phyloP scores from a whole-genome alignment of 352 stramenopile genomes.

The Bremia lactucae region DNA sequence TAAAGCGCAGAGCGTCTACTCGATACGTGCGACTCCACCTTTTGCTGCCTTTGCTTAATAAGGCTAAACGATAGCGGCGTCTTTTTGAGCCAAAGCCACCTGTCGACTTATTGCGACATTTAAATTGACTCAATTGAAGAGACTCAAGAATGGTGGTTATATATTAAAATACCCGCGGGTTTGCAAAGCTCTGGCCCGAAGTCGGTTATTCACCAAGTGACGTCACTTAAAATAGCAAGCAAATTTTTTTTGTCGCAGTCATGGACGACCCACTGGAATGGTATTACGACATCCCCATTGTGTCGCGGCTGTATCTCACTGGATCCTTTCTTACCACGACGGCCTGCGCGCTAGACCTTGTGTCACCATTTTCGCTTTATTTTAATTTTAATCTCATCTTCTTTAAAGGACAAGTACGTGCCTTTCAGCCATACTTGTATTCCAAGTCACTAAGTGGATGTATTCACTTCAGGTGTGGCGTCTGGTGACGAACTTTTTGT shows the following conservation, averaged over 20 bases:
- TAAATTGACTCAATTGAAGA: constrained; percentile 5
- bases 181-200: constrained; percentile 1
- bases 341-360: constrained; percentile 92
- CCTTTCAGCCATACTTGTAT: background rate
- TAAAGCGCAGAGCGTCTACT: constrained; percentile 47
- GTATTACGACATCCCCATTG: constrained; percentile 98
- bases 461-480: constrained; percentile 87
- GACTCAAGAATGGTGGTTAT: constrained; percentile 16
- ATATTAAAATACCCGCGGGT: constrained; percentile 9
- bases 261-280: constrained; percentile 88
- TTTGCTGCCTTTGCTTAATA: constrained; percentile 49
- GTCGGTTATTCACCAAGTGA: constrained; percentile 19
- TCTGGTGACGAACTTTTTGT: constrained; percentile 97
- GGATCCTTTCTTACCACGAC: constrained; percentile 95
- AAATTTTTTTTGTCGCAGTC: no score
- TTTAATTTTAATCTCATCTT: constrained; percentile 95
- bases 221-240: no score
- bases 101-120: no score
- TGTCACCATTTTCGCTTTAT: constrained; percentile 94
- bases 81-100: no score
- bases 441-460: no score
- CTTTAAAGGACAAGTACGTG: constrained; percentile 89
- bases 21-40: constrained; percentile 40
- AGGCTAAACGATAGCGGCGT: no score
- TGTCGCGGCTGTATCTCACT: constrained; percentile 96